Evolutionary conservation across 139 green algal species (phyloP).

Genomic region (Bryopsis sp.): DNA sequence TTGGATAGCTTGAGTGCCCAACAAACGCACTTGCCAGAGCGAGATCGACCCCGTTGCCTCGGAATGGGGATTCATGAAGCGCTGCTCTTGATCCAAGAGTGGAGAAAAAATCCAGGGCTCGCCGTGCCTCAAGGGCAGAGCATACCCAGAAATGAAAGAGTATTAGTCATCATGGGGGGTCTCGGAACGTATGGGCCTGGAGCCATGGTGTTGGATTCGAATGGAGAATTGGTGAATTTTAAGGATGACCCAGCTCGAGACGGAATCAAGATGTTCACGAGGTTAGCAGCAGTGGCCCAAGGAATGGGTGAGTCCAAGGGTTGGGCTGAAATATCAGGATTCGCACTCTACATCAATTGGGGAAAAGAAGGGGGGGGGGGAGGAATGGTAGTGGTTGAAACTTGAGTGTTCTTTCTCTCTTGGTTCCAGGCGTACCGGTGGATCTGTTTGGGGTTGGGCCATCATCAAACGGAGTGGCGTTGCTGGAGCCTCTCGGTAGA

Average conservation of each 20-base stretch:
- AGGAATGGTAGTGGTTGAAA: no score
- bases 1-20: neutral
- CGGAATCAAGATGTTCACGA: neutral
- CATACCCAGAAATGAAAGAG: neutral
- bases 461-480: neutral
- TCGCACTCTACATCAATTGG: no score
- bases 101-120: neutral
- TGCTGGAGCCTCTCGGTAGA: neutral
- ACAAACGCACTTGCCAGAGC: neutral
- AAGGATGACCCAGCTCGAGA: slow-evolving; percentile 6
- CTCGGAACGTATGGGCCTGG: neutral
- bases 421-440: slow-evolving; percentile 6
- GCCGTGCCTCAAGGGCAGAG: neutral
- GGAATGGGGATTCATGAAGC: slow-evolving; percentile 16
- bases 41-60: slow-evolving; percentile 1
- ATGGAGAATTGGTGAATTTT: neutral
- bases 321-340: no score
- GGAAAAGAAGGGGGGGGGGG: no score
- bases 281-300: neutral
- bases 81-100: neutral
- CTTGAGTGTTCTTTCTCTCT: no score
- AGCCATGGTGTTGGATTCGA: neutral
- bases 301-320: slow-evolving; percentile 2
- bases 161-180: slow-evolving; percentile 2
- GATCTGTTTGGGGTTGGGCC: slow-evolving; percentile 12